Evolutionary conservation across 257 asterid genomes (phyloP).

Genomic region (Ocimum tenuiflorum): DNA sequence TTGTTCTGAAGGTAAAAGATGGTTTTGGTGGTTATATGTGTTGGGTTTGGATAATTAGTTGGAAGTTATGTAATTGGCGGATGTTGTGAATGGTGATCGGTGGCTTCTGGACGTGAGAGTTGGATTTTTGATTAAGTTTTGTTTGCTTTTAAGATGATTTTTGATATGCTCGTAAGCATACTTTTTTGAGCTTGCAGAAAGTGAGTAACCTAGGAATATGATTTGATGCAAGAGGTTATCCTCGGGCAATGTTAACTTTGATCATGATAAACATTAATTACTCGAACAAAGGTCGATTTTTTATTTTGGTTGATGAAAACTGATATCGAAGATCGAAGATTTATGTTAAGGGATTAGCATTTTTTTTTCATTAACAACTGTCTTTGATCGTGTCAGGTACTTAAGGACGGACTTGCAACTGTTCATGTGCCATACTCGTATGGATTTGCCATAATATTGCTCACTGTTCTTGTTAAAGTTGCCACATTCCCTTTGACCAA

Average conservation of each 20-base stretch:
- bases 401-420: conserved; percentile 75
- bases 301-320: conserved; percentile 6
- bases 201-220: conserved; percentile 2
- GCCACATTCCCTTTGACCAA: conserved; percentile 94
- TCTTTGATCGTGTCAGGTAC: conserved; percentile 51
- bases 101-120: not conserved
- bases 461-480: conserved; percentile 76
- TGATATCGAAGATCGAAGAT: not conserved
- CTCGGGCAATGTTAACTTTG: not conserved
- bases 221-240: not conserved
- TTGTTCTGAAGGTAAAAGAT: conserved; percentile 67
- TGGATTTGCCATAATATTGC: conserved; percentile 95
- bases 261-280: not conserved
- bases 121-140: not conserved
- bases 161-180: not conserved
- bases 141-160: not conserved
- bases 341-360: not conserved
- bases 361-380: conserved; percentile 5
- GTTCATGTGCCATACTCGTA: conserved; percentile 94
- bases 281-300: not conserved
- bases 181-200: not conserved
- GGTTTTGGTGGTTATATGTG: not conserved
- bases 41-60: not conserved
- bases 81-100: not conserved
- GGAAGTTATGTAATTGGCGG: not conserved